Evolutionary conservation across 768 basidiomycete genomes (phyloP).

Genomic region (Ramaria rubella): DNA sequence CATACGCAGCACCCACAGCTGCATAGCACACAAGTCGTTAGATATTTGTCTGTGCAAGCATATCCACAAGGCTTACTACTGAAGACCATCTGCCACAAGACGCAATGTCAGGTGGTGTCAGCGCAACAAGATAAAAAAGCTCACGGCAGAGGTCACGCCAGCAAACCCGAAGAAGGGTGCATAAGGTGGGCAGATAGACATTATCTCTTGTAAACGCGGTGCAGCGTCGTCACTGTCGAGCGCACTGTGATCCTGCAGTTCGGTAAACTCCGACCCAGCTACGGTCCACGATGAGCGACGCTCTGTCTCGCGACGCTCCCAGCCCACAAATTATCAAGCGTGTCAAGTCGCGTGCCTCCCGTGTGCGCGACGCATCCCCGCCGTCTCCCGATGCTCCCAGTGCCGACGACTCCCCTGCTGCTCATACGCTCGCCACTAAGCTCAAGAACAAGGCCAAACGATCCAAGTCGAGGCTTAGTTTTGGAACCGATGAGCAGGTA

Average conservation of each 20-base stretch:
- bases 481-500: conserved; percentile 68
- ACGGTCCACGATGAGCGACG: background rate
- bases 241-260: background rate
- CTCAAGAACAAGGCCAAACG: conserved; percentile 68
- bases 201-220: conserved; percentile 10
- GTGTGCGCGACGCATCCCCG: conserved; percentile 9
- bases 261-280: background rate
- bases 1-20: conserved; percentile 94
- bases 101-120: background rate
- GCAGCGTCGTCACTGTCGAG: background rate
- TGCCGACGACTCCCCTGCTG: conserved; percentile 42
- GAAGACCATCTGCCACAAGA: conserved; percentile 72
- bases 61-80: conserved; percentile 57
- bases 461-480: conserved; percentile 65
- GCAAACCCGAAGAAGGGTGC: conserved; percentile 98
- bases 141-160: conserved; percentile 88
- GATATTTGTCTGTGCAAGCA: conserved; percentile 1
- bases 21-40: conserved; percentile 10
- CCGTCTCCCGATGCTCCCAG: conserved; percentile 24
- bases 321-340: conserved; percentile 8
- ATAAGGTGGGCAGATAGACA: conserved; percentile 74
- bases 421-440: conserved; percentile 51
- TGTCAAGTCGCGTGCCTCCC: conserved; percentile 4
- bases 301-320: background rate
- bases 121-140: conserved; percentile 21